Evolutionary conservation across 805 yeast genomes (phyloP).

Genomic region (Starmerella riodocensis): DNA sequence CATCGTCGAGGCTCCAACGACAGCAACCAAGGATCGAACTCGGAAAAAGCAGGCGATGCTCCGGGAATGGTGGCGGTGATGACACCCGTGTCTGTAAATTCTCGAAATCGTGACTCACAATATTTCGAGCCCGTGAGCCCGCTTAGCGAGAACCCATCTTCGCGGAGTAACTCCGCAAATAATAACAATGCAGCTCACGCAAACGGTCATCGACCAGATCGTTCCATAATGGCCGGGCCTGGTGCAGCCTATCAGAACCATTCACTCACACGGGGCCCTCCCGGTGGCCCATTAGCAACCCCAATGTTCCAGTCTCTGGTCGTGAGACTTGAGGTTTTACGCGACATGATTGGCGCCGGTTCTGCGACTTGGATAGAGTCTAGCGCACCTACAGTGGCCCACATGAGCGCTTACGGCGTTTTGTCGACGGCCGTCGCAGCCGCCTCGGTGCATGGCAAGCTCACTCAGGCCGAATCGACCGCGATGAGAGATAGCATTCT

Average conservation of each 20-base stretch:
- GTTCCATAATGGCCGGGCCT: too few relatives aligned
- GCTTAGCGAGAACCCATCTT: not conserved
- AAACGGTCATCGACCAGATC: too few relatives aligned
- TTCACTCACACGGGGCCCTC: not conserved
- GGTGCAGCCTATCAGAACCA: not conserved
- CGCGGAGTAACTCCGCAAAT: not conserved
- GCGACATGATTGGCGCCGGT: conserved; percentile 12
- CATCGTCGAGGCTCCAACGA: not conserved
- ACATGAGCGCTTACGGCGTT: conserved; percentile 12
- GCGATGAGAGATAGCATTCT: conserved; percentile 6
- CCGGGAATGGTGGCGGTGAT: not conserved
- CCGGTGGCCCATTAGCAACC: conserved; percentile 4
- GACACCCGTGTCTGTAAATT: not conserved
- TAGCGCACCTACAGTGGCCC: conserved; percentile 5
- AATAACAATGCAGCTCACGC: not conserved
- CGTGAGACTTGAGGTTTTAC: conserved; percentile 11
- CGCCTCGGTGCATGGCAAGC: conserved; percentile 17
- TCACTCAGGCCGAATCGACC: conserved; percentile 4
- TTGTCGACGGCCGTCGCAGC: conserved; percentile 16
- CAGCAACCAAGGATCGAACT: not conserved
- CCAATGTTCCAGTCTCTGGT: conserved; percentile 12
- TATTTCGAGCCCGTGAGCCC: not conserved
- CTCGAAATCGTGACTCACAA: not conserved
- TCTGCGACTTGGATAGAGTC: conserved; percentile 12
- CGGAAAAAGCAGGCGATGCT: not conserved